phyloP scores from a whole-genome alignment of 805 yeast genomes.

The Myxozyma lipomycoides region DNA sequence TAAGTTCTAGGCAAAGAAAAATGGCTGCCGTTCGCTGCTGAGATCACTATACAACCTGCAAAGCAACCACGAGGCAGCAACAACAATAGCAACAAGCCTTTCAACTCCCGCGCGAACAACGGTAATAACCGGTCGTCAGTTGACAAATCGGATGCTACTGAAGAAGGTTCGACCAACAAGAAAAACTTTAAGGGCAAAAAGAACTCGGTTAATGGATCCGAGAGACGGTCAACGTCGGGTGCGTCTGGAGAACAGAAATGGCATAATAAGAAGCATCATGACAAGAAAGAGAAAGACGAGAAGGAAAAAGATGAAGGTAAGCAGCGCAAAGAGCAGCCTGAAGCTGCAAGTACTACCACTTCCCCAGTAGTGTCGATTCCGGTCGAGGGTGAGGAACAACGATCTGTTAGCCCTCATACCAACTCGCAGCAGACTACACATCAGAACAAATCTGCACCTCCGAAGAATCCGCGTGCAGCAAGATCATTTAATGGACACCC shows the following conservation, averaged over 20 bases:
- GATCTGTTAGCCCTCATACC: no score
- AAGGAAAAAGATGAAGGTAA: background rate
- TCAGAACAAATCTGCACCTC: no score
- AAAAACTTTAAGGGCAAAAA: slow-evolving; percentile 23
- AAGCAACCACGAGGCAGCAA: slow-evolving; percentile 15
- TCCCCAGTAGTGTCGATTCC: no score
- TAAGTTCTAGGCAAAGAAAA: slow-evolving; percentile 51
- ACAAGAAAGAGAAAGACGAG: background rate
- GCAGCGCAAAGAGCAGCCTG: no score
- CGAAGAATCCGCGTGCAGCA: slow-evolving; percentile 7
- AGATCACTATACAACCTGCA: slow-evolving; percentile 42
- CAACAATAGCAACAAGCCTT: slow-evolving; percentile 40
- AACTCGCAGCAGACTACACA: no score
- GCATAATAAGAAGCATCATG: slow-evolving; percentile 11
- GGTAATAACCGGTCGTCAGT: slow-evolving; percentile 5
- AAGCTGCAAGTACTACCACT: no score
- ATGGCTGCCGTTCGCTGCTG: slow-evolving; percentile 68
- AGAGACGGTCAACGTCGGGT: slow-evolving; percentile 10
- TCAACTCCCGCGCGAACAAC: slow-evolving; percentile 11
- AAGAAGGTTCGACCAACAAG: slow-evolving; percentile 15
- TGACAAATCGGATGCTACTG: slow-evolving; percentile 8
- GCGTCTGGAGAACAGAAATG: slow-evolving; percentile 7
- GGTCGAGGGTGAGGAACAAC: no score
- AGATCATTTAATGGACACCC: slow-evolving; percentile 10
- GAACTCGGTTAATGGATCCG: slow-evolving; percentile 17